phyloP scores from a whole-genome alignment of 2,329 filamentous ascomycete genomes.

The Zopfia rhizophila region DNA sequence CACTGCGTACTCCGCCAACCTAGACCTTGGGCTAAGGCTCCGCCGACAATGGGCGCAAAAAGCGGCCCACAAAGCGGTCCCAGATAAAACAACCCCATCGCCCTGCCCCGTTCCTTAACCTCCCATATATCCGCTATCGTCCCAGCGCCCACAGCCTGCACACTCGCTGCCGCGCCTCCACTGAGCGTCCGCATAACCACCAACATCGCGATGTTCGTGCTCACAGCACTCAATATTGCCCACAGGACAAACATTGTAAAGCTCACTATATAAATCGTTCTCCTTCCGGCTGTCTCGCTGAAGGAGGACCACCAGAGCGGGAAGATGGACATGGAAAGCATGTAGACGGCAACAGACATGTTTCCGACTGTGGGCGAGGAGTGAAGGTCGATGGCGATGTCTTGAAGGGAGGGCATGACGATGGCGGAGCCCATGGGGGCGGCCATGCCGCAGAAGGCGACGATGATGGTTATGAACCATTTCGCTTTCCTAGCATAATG shows the following conservation, averaged over 20 bases:
- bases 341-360: constrained; percentile 53
- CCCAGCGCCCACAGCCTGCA: constrained; percentile 52
- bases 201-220: constrained; percentile 50
- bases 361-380: constrained; percentile 49
- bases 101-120: constrained; percentile 46
- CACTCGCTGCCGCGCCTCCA: constrained; percentile 50
- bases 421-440: constrained; percentile 88
- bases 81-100: constrained; percentile 53
- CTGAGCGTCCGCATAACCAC: constrained; percentile 47
- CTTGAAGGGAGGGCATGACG: constrained; percentile 68
- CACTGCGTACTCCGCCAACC: constrained; percentile 54
- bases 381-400: constrained; percentile 45
- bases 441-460: constrained; percentile 79
- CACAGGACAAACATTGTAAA: constrained; percentile 49
- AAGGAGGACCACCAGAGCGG: constrained; percentile 55
- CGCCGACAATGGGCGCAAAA: constrained; percentile 52
- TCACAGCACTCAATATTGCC: constrained; percentile 44
- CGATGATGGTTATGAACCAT: constrained; percentile 83
- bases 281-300: constrained; percentile 47
- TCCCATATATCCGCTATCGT: constrained; percentile 53
- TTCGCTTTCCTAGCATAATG: constrained; percentile 79
- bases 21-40: constrained; percentile 41
- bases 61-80: constrained; percentile 52
- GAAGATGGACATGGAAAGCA: constrained; percentile 55
- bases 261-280: constrained; percentile 49